phyloP scores from a whole-genome alignment of 2,329 filamentous ascomycete species.

The Cercospora zeae-maydis region DNA sequence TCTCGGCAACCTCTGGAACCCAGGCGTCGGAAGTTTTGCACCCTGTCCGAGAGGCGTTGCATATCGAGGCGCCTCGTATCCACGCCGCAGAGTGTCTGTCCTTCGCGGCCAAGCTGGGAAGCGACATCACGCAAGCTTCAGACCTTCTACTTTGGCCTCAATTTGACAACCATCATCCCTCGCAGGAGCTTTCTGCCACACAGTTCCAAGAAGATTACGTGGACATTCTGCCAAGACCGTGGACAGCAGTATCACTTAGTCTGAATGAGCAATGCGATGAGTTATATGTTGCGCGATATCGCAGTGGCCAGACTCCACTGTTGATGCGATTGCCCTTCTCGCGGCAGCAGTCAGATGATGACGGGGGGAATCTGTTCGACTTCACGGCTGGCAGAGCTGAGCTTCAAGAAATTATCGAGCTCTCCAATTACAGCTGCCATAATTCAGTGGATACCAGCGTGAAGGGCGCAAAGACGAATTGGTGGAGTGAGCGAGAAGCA shows the following conservation, averaged over 20 bases:
- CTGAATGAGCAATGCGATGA: constrained; percentile 79
- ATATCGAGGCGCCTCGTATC: constrained; percentile 67
- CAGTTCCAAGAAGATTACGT: constrained; percentile 76
- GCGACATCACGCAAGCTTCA: constrained; percentile 39
- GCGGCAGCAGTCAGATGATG: constrained; percentile 74
- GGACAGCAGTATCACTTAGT: constrained; percentile 82
- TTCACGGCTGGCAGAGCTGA: constrained; percentile 78
- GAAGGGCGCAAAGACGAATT: constrained; percentile 72
- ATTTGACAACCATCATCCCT: constrained; percentile 20
- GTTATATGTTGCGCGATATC: constrained; percentile 82
- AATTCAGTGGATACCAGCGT: constrained; percentile 65
- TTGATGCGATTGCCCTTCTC: constrained; percentile 81
- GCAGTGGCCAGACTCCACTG: constrained; percentile 72
- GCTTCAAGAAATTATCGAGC: constrained; percentile 74
- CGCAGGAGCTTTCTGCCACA: constrained; percentile 29
- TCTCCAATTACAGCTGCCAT: constrained; percentile 82
- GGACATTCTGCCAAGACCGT: constrained; percentile 75
- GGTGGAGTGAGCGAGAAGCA: constrained; percentile 83
- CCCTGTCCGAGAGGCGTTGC: constrained; percentile 43
- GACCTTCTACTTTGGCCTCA: constrained; percentile 41
- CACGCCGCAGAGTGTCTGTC: constrained; percentile 65
- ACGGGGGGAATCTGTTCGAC: constrained; percentile 75
- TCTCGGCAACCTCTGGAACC: constrained; percentile 56
- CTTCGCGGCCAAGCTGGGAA: constrained; percentile 52
- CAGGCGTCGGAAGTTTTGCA: constrained; percentile 46